Percentiles rank a stretch among this genome's conserved stretches.
phyloP scores from a whole-genome alignment of 345 rosid species.

The Excoecaria agallocha region DNA sequence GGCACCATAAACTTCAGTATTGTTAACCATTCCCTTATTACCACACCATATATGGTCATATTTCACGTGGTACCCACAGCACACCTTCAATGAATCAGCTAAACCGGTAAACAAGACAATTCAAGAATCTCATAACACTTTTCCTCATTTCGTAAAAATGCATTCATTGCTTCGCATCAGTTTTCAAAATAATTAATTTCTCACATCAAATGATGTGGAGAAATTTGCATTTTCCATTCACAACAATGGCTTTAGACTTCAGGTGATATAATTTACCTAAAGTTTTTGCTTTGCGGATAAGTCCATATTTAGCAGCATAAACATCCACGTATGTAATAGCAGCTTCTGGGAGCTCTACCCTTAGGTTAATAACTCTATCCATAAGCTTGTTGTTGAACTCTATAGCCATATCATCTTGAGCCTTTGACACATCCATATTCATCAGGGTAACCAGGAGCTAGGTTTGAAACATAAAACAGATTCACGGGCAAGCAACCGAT shows the following conservation, averaged over 20 bases:
- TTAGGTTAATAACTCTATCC: constrained; percentile 48
- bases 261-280: constrained; percentile 40
- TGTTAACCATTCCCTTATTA: constrained; percentile 35
- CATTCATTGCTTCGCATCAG: neutral
- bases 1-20: constrained; percentile 40
- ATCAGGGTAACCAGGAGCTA: constrained; percentile 65
- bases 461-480: constrained; percentile 59
- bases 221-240: neutral
- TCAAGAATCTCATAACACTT: neutral
- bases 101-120: constrained; percentile 32
- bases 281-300: constrained; percentile 58
- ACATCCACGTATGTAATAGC: constrained; percentile 80
- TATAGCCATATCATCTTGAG: constrained; percentile 67
- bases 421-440: constrained; percentile 67
- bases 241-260: neutral
- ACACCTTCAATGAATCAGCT: constrained; percentile 49
- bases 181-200: neutral
- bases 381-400: constrained; percentile 74
- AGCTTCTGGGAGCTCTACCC: constrained; percentile 60
- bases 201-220: neutral
- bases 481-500: constrained; percentile 82
- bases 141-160: neutral
- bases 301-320: constrained; percentile 64
- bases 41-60: constrained; percentile 62
- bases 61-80: constrained; percentile 59